phyloP scores from a whole-genome alignment of 805 yeast genomes.

The Yamadazyma akitaensis region DNA sequence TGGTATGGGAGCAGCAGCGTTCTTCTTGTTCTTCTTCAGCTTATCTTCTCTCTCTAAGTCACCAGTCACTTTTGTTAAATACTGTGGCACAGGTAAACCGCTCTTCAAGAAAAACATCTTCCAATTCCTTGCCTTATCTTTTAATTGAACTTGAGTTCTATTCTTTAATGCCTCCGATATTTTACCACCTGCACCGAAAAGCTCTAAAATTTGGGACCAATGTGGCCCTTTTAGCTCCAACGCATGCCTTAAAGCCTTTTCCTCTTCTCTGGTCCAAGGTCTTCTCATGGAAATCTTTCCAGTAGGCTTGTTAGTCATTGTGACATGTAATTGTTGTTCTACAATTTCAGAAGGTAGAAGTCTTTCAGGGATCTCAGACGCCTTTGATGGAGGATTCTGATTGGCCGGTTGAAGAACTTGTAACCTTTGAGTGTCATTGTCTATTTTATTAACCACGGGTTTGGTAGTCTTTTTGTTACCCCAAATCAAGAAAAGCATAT shows the following conservation, averaged over 20 bases:
- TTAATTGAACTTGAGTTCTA: slow-evolving; percentile 86
- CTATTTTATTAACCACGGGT: not conserved
- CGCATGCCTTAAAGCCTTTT: slow-evolving; percentile 77
- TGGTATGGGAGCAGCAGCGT: slow-evolving; percentile 42
- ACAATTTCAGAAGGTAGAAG: slow-evolving; percentile 43
- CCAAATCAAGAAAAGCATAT: slow-evolving; percentile 69
- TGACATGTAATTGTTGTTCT: slow-evolving; percentile 42
- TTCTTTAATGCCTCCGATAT: slow-evolving; percentile 79
- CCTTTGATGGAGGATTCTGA: not conserved
- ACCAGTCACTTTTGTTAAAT: slow-evolving; percentile 83
- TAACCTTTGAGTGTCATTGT: slow-evolving; percentile 6
- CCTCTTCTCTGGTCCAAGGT: slow-evolving; percentile 88
- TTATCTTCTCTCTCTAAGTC: slow-evolving; percentile 59
- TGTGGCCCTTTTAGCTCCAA: slow-evolving; percentile 83
- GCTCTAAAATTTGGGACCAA: slow-evolving; percentile 87
- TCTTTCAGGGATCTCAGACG: slow-evolving; percentile 24
- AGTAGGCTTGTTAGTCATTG: slow-evolving; percentile 21
- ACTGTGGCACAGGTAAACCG: slow-evolving; percentile 74
- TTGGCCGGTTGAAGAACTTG: slow-evolving; percentile 6
- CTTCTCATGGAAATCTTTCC: slow-evolving; percentile 44
- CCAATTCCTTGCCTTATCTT: slow-evolving; percentile 96
- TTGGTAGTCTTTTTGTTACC: slow-evolving; percentile 46
- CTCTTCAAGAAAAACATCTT: slow-evolving; percentile 79
- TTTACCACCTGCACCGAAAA: slow-evolving; percentile 93
- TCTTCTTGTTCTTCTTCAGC: slow-evolving; percentile 31